Conservation (phyloP, 805 yeast species). For the Aciculoconidium aculeatum region DNA sequence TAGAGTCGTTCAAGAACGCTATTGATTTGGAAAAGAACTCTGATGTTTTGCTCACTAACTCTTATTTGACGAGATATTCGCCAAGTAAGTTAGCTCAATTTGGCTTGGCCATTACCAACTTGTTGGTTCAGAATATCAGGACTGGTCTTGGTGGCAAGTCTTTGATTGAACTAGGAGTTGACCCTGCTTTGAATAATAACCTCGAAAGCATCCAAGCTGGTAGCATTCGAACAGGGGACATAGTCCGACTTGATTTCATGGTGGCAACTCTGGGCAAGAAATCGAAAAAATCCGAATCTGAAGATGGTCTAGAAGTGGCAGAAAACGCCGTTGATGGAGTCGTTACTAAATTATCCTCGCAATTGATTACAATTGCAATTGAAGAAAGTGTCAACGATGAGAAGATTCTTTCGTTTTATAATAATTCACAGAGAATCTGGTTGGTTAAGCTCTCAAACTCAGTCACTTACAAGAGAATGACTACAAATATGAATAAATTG, state of each 20-base stretch:
- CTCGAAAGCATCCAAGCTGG: constrained; percentile 38
- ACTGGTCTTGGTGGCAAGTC: constrained; percentile 79
- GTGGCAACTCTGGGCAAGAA: constrained; percentile 15
- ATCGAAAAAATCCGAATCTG: constrained; percentile 23
- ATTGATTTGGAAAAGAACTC: constrained; percentile 32
- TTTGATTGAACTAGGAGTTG: constrained; percentile 56
- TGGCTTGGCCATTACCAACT: constrained; percentile 73
- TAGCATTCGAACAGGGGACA: constrained; percentile 67
- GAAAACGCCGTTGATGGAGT: constrained; percentile 52
- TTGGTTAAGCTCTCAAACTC: constrained; percentile 63
- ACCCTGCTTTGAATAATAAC: constrained; percentile 37
- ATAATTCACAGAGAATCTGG: constrained; percentile 53
- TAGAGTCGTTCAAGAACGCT: constrained; percentile 24
- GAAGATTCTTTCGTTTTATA: constrained; percentile 40
- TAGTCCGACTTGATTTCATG: constrained; percentile 55
- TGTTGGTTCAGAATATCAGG: constrained; percentile 52
- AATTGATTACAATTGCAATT: constrained; percentile 51
- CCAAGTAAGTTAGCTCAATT: constrained; percentile 60
- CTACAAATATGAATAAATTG: constrained; percentile 64
- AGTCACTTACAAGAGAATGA: constrained; percentile 73
- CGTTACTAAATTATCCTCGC: constrained; percentile 47
- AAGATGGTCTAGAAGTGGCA: too few relatives aligned
- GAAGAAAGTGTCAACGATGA: constrained; percentile 48
- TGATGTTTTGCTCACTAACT: constrained; percentile 28
- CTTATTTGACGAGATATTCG: constrained; percentile 32